Conservation (phyloP, 768 basidiomycete species). For the Russula dissimulans region DNA sequence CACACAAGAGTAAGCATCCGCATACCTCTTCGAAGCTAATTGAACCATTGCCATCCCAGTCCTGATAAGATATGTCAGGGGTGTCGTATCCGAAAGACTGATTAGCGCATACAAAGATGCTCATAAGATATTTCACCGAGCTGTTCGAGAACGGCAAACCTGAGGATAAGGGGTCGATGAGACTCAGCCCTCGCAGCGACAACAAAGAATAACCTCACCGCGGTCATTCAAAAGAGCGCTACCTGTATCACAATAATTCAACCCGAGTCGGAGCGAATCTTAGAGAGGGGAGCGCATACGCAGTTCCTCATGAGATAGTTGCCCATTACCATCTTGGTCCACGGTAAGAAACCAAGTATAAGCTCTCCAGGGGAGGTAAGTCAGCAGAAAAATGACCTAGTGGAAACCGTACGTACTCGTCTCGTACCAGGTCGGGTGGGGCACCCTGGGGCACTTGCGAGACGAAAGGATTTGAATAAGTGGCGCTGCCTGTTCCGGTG, state of each 20-base stretch:
- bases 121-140: constrained; percentile 8
- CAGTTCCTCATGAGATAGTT: constrained; percentile 1
- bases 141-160: background rate
- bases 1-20: background rate
- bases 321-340: constrained; percentile 3
- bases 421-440: background rate
- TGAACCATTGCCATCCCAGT: background rate
- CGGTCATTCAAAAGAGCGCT: constrained; percentile 1
- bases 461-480: background rate
- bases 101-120: constrained; percentile 1
- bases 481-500: background rate
- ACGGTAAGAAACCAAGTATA: constrained; percentile 1
- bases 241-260: background rate
- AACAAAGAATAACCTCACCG: background rate
- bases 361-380: background rate
- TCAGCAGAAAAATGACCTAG: background rate
- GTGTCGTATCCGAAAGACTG: background rate
- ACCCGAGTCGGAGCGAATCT: background rate
- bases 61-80: background rate
- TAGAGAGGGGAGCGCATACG: background rate
- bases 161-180: background rate
- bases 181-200: background rate
- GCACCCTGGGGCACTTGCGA: background rate
- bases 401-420: background rate
- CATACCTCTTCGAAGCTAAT: constrained; percentile 7